Evolutionary conservation across 2,329 filamentous ascomycete species (phyloP).

Genomic region (Chalaropsis thielavioides): DNA sequence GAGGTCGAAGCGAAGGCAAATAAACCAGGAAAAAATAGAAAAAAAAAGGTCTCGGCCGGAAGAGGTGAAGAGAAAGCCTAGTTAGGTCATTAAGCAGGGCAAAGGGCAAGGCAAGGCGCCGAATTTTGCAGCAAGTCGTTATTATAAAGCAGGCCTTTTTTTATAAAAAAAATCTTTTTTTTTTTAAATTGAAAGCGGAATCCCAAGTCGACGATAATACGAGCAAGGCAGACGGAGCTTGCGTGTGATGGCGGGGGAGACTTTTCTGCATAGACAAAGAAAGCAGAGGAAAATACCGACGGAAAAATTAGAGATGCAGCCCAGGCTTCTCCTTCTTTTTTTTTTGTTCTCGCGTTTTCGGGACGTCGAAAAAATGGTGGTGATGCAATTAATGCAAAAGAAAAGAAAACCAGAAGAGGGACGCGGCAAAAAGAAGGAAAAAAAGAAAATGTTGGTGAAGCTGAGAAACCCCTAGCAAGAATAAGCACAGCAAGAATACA

Average conservation of each 20-base stretch:
- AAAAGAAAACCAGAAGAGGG: background rate
- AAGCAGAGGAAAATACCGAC: background rate
- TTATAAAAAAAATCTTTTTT: background rate
- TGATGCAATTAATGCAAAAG: background rate
- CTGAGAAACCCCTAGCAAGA: background rate
- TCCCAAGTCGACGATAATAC: background rate
- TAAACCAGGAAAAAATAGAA: slow-evolving; percentile 21
- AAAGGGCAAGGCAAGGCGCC: background rate
- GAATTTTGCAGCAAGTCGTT: background rate
- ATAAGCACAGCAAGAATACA: background rate
- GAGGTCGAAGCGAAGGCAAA: background rate
- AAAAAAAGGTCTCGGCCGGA: slow-evolving; percentile 27
- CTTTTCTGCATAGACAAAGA: background rate
- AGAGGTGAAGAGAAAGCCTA: background rate
- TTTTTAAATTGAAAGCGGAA: background rate
- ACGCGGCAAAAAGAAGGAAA: background rate
- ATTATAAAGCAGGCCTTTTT: background rate
- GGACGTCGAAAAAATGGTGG: background rate
- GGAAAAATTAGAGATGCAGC: background rate
- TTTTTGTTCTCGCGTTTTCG: no score
- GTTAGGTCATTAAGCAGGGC: background rate
- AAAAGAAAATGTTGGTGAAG: background rate
- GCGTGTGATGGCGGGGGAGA: background rate
- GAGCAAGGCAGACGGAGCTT: background rate
- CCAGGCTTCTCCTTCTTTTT: background rate